Conservation (phyloP, 768 basidiomycete species). For the Galerina sulciceps region DNA sequence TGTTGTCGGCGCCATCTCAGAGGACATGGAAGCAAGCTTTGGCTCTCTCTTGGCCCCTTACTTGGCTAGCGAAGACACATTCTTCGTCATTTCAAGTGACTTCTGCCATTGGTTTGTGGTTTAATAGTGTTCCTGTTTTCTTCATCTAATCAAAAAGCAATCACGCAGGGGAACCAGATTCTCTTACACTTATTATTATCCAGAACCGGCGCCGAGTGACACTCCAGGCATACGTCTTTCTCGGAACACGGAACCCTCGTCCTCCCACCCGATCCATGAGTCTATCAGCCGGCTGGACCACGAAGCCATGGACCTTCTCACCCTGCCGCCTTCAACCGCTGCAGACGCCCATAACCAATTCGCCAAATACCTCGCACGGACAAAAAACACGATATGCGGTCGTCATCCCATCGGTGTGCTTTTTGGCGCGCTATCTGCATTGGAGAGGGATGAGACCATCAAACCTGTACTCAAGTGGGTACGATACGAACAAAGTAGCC, state of each 20-base stretch:
- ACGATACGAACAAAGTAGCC: slow-evolving; percentile 91
- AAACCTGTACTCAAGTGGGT: slow-evolving; percentile 74
- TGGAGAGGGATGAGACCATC: slow-evolving; percentile 48
- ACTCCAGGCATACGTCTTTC: slow-evolving; percentile 54
- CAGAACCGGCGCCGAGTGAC: slow-evolving; percentile 55
- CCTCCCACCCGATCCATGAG: slow-evolving; percentile 71
- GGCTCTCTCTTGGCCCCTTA: slow-evolving; percentile 82
- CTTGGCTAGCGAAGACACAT: slow-evolving; percentile 74
- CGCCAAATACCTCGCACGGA: slow-evolving; percentile 66
- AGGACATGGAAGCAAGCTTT: slow-evolving; percentile 60
- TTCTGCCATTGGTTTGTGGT: slow-evolving; percentile 92
- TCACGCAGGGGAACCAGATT: slow-evolving; percentile 77
- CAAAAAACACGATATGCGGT: slow-evolving; percentile 97
- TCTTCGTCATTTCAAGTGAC: slow-evolving; percentile 93
- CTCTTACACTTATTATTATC: slow-evolving; percentile 87
- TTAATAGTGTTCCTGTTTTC: not conserved
- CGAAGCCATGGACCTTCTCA: slow-evolving; percentile 80
- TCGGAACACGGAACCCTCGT: slow-evolving; percentile 40
- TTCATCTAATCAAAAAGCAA: not conserved
- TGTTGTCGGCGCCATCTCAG: slow-evolving; percentile 79
- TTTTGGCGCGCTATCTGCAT: slow-evolving; percentile 69
- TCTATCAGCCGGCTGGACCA: slow-evolving; percentile 87
- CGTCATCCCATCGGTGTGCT: slow-evolving; percentile 95
- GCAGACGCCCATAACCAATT: slow-evolving; percentile 64
- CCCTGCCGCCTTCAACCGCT: slow-evolving; percentile 57